Evolutionary conservation across 2,329 filamentous ascomycete species (phyloP).

Genomic region (Fusarium buharicum): DNA sequence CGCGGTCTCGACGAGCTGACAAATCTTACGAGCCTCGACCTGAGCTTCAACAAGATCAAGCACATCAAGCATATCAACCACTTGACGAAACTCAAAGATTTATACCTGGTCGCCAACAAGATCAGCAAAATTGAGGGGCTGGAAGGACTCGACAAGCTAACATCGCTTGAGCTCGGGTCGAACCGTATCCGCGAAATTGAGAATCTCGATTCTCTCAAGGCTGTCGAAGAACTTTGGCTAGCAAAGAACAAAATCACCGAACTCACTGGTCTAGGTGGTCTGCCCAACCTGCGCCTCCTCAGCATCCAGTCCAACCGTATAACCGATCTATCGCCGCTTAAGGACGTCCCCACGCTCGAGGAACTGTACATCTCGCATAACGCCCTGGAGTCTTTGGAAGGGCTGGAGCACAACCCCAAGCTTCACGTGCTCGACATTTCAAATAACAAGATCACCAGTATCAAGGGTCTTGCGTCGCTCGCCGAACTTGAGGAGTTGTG

Average conservation of each 20-base stretch:
- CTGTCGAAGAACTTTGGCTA: constrained; percentile 89
- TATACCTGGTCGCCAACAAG: constrained; percentile 96
- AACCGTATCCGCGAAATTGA: constrained; percentile 91
- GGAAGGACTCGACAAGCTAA: constrained; percentile 76
- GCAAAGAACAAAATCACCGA: constrained; percentile 97
- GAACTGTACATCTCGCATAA: constrained; percentile 98
- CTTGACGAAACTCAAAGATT: constrained; percentile 78
- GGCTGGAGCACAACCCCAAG: constrained; percentile 72
- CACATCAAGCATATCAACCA: constrained; percentile 91
- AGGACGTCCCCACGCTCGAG: constrained; percentile 79
- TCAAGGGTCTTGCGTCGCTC: constrained; percentile 76
- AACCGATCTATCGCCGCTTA: constrained; percentile 78
- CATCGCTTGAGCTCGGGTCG: constrained; percentile 88
- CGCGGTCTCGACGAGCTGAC: constrained; percentile 82
- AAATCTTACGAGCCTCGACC: constrained; percentile 81
- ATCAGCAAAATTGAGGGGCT: constrained; percentile 88
- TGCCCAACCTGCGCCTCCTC: constrained; percentile 85
- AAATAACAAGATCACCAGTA: constrained; percentile 82
- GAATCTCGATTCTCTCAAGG: constrained; percentile 80
- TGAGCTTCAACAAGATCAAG: constrained; percentile 99
- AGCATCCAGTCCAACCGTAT: constrained; percentile 97
- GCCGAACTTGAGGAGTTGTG: constrained; percentile 86
- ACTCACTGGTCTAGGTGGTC: constrained; percentile 77
- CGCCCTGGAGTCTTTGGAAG: constrained; percentile 79
- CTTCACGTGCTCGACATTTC: constrained; percentile 88